These are phyloP conservation scores for Lasiosphaeria ovina DNA, from an alignment of 495 filamentous ascomycete genomes.

Conservation along the genomic window DNA sequence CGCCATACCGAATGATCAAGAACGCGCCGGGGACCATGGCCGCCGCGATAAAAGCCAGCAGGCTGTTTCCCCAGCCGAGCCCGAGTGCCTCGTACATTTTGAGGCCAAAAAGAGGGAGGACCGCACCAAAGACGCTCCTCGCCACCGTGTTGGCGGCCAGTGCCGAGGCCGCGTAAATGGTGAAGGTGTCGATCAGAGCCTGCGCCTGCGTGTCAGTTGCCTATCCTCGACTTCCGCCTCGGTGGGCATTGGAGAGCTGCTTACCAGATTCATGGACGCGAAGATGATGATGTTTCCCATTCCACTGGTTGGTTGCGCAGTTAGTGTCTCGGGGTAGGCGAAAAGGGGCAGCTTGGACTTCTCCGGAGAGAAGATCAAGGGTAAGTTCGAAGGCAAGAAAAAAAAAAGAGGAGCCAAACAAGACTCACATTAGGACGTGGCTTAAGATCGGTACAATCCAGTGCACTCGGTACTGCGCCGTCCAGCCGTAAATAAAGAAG, in stretches of 20 bases:
- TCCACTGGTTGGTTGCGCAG: conserved; percentile 26
- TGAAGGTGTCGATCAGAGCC: conserved; percentile 56
- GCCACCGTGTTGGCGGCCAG: conserved; percentile 56
- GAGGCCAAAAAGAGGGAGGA: conserved; percentile 57
- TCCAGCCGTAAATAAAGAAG: conserved; percentile 55
- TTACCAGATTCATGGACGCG: conserved; percentile 42
- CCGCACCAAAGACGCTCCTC: conserved; percentile 54
- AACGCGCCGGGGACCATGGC: conserved; percentile 50
- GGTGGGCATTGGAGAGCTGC: conserved; percentile 16
- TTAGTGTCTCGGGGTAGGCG: conserved; percentile 31
- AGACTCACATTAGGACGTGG: conserved; percentile 50
- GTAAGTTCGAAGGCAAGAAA: too few species aligned
- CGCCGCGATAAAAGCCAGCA: conserved; percentile 55
- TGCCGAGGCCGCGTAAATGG: conserved; percentile 60
- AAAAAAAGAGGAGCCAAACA: too few species aligned
- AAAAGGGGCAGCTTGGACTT: conserved; percentile 22
- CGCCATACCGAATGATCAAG: conserved; percentile 53
- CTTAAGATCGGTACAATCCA: conserved; percentile 55
- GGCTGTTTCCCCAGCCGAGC: conserved; percentile 61
- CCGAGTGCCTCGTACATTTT: conserved; percentile 54
- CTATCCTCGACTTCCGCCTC: not conserved
- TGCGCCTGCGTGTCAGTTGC: conserved; percentile 3
- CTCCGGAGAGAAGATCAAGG: too few species aligned
- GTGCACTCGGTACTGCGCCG: conserved; percentile 32
- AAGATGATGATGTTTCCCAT: conserved; percentile 50